Conservation (phyloP, 768 basidiomycete species). For the Coprinellus aureogranulatus region DNA sequence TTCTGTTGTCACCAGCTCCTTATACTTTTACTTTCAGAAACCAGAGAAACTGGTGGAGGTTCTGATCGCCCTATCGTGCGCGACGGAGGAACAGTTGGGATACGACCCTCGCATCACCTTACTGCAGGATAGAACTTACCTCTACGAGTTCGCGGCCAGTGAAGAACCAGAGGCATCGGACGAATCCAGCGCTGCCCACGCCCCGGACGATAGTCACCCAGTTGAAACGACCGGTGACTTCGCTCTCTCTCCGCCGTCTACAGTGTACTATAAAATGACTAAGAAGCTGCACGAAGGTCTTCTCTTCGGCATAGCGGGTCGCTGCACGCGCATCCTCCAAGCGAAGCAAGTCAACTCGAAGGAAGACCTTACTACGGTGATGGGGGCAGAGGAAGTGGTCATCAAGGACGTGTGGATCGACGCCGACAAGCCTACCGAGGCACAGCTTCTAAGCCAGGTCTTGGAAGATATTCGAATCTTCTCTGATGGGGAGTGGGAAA, state of each 20-base stretch:
- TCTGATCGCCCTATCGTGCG: slow-evolving; percentile 6
- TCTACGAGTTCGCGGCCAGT: background rate
- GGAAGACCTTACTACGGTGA: background rate
- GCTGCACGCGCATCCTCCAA: background rate
- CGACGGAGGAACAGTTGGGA: background rate
- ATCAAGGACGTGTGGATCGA: slow-evolving; percentile 5
- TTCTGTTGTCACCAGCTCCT: too few relatives aligned
- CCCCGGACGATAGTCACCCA: too few relatives aligned
- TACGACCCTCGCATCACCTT: background rate
- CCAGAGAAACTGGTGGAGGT: background rate
- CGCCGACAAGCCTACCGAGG: background rate
- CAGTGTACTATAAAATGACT: background rate
- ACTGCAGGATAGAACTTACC: background rate
- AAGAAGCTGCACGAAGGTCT: background rate
- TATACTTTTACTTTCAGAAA: background rate
- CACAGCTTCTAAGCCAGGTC: background rate
- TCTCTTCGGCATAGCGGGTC: background rate
- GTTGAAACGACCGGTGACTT: too few relatives aligned
- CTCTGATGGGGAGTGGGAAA: background rate
- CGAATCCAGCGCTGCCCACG: too few relatives aligned
- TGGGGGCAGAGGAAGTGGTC: background rate
- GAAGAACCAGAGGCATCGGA: background rate
- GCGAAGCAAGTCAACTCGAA: background rate
- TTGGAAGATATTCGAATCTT: background rate
- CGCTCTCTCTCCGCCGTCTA: background rate